Evolutionary conservation across 306 rosid species (phyloP), one percentile per base, ranked within the genome.

Genomic region (Spatholobus suberectus): DNA sequence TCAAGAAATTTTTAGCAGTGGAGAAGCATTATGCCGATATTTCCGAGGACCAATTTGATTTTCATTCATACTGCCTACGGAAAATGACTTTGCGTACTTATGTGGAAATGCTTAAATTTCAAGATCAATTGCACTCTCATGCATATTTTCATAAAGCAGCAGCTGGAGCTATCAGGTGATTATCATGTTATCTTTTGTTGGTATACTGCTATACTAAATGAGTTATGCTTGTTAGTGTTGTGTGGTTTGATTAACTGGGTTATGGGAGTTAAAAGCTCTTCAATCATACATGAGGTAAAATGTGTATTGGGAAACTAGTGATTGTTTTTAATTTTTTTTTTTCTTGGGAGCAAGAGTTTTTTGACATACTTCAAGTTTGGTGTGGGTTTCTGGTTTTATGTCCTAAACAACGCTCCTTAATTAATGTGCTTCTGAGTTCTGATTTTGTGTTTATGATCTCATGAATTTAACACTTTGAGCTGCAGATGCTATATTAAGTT

Each of bases 21-120:
- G 99, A 96, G 92, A 96, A 96, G 88, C 99, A 96, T 85, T 90
- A 96, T 89, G 94, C 94, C 17, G 99, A 96, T 87, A 96, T 96
- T 65, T 94, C 93, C 11, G 99, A 96, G 88, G 99, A 96, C 70
- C 99, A 96, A 86, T 96, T 96, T 88, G 99, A 96, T 85, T 96
- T 96, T 80, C 99, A 96, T 89, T 91, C 99, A 73, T 96, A 96
- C 84, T 96, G 99, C 92, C 87, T 96, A 75, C 90, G 99, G 87
- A 96, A 96, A 88, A 96, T 96, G 99, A 94, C 99, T 18, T 82
- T 96, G 76, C 97, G 99, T n/a, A 85, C 95, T 55, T 96, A 96
- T 54, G 95, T 94, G 70, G 95, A 96, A 89, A 96, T 96, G 99
- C 99, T 96, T 76, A 92, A 85, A 89, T 96, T 96, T 79, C 99